Evolutionary conservation across 345 rosid genomes (phyloP), one percentile per base, ranked within the genome.

Genomic region (Dipteronia sinensis): DNA sequence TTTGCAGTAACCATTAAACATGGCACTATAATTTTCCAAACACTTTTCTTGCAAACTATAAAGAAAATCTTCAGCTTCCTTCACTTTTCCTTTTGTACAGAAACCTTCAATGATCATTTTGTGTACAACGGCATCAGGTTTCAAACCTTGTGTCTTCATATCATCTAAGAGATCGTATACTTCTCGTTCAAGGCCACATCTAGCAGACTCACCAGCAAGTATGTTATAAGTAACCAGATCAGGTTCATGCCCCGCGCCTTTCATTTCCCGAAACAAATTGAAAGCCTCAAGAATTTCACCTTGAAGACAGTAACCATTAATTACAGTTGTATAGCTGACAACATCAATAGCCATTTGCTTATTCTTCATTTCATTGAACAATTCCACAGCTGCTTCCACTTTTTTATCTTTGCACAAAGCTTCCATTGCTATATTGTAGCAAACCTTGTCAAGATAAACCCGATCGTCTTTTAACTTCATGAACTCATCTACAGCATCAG

Each of bases 261-360:
- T 82, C 97, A 95, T 92, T 75, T 88, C 84, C 17, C 82, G 58
- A 22, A 90, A 81, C 79, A 93, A 76, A 29, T 84, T 84, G 76
- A 77, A 74, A 25, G 92, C 97, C 58, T 84, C 83, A 47, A 19
- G 12, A 72, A 84, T 20, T 75, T 86, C 78, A n/a, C 87, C 92
- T 79, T 79, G 83, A 59, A 83, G 83, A 61, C 87, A 93, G 74
- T 83, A 90, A 51, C 98, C 98, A 75, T 42, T 59, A 23, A 95
- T 84, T 67, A 95, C 67, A 77, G 95, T 92, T 31, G 92, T 93
- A 82, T 93, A 92, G 89, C 90, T 87, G 73, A 88, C 67, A 38
- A 87, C 69, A 82, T 95, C 94, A 20, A 86, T 87, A 76, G 65
- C 82, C 75, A 93, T 77, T 25, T 76, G 53, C 77, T 82, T 88